phyloP scores from a whole-genome alignment of 73 alveolate genomes.

The Stentor roeselii region DNA sequence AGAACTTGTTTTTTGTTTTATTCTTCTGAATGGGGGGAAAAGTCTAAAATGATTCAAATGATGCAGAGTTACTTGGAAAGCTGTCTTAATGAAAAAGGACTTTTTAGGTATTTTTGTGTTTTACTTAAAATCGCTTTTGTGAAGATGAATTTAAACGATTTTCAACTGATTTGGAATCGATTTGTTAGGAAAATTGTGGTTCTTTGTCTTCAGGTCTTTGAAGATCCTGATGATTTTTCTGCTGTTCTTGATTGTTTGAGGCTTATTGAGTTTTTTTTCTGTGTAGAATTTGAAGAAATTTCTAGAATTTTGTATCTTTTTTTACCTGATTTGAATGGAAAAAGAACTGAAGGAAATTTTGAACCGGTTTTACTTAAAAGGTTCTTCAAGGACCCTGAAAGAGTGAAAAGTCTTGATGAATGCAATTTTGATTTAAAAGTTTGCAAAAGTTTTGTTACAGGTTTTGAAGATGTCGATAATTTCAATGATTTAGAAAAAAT shows the following conservation, averaged over 20 bases:
- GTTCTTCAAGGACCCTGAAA: no score
- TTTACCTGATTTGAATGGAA: neutral
- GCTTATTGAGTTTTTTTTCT: neutral
- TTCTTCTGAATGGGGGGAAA: neutral
- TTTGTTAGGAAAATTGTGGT: no score
- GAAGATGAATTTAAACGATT: neutral
- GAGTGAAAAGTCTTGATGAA: no score
- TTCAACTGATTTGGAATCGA: neutral
- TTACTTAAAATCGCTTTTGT: neutral
- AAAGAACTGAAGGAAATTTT: no score
- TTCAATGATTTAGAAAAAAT: no score
- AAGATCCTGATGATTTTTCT: neutral
- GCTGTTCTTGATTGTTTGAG: neutral
- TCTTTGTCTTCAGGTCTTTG: neutral
- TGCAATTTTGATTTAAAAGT: no score
- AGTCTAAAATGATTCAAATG: no score
- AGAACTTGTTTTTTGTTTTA: neutral
- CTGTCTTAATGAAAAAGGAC: neutral
- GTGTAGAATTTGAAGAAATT: neutral
- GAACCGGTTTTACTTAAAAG: no score
- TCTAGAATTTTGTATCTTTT: no score
- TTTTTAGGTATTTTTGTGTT: neutral
- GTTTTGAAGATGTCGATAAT: no score
- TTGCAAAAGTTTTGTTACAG: no score
- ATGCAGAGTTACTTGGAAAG: neutral